These are phyloP conservation scores for Sergeia podlipaevii DNA, from an alignment of 208 protist species.

Conservation along the genomic window DNA sequence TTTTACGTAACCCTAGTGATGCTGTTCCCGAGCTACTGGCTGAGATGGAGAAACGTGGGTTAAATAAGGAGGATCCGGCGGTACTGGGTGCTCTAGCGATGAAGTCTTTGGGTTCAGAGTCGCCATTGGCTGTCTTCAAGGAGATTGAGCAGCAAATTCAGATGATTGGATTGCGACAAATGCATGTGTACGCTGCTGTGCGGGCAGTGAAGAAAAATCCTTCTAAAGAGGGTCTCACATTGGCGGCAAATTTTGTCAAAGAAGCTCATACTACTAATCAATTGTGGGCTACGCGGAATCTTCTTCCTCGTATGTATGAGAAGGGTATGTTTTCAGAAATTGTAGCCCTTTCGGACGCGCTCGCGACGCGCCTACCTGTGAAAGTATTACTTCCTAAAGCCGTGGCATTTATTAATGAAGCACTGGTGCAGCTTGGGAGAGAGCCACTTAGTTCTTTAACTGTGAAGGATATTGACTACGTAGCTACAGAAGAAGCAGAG, in stretches of 20 bases:
- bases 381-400: conserved; percentile 34
- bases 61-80: conserved; percentile 68
- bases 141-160: conserved; percentile 62
- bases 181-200: conserved; percentile 42
- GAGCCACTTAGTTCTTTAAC: conserved; percentile 35
- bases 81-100: conserved; percentile 53
- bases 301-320: conserved; percentile 62
- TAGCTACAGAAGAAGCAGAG: background rate
- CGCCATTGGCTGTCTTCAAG: conserved; percentile 41
- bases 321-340: conserved; percentile 62
- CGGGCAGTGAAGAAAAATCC: conserved; percentile 20
- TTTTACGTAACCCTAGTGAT: conserved; percentile 42
- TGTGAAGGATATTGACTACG: conserved; percentile 32
- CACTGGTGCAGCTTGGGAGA: conserved; percentile 42
- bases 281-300: conserved; percentile 31
- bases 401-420: conserved; percentile 76
- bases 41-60: conserved; percentile 58
- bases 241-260: conserved; percentile 34
- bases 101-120: conserved; percentile 42
- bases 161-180: conserved; percentile 44
- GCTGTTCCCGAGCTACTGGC: conserved; percentile 44
- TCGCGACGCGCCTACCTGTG: conserved; percentile 28
- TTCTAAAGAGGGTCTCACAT: conserved; percentile 25
- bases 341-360: conserved; percentile 53
- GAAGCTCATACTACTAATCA: conserved; percentile 17